phyloP scores from a whole-genome alignment of 306 rosid species.

The Vigna reflexopilosa region DNA sequence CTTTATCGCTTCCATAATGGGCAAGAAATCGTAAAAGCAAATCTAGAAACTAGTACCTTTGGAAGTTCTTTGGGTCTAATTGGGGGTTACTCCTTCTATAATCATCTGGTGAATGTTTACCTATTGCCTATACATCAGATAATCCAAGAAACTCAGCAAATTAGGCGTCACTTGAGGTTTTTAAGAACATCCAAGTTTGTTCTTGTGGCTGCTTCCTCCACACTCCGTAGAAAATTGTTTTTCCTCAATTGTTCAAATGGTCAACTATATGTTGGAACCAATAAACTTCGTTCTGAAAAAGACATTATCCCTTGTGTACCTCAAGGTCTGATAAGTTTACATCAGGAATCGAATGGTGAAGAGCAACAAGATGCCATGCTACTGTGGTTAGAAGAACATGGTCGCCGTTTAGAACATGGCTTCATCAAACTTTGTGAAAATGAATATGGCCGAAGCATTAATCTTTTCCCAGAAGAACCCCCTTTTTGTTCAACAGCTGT shows the following conservation, averaged over 20 bases:
- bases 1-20: slow-evolving; percentile 86
- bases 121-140: slow-evolving; percentile 67
- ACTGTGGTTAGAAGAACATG: slow-evolving; percentile 94
- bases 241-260: slow-evolving; percentile 77
- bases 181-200: slow-evolving; percentile 56
- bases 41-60: slow-evolving; percentile 32
- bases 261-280: slow-evolving; percentile 81
- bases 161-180: slow-evolving; percentile 44
- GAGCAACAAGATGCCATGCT: slow-evolving; percentile 85
- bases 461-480: slow-evolving; percentile 78
- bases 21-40: slow-evolving; percentile 57
- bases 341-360: slow-evolving; percentile 48
- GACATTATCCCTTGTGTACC: slow-evolving; percentile 93
- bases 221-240: slow-evolving; percentile 57
- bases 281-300: slow-evolving; percentile 50
- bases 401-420: slow-evolving; percentile 73
- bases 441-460: slow-evolving; percentile 54
- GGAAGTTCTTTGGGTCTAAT: slow-evolving; percentile 74
- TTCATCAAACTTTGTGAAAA: slow-evolving; percentile 66
- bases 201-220: slow-evolving; percentile 71
- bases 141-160: slow-evolving; percentile 51
- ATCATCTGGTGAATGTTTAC: slow-evolving; percentile 63
- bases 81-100: slow-evolving; percentile 84
- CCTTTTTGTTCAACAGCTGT: slow-evolving; percentile 79
- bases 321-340: slow-evolving; percentile 56